Evolutionary conservation across 2,329 filamentous ascomycete genomes (phyloP).

Genomic region (Neofusicoccum cordaticola): DNA sequence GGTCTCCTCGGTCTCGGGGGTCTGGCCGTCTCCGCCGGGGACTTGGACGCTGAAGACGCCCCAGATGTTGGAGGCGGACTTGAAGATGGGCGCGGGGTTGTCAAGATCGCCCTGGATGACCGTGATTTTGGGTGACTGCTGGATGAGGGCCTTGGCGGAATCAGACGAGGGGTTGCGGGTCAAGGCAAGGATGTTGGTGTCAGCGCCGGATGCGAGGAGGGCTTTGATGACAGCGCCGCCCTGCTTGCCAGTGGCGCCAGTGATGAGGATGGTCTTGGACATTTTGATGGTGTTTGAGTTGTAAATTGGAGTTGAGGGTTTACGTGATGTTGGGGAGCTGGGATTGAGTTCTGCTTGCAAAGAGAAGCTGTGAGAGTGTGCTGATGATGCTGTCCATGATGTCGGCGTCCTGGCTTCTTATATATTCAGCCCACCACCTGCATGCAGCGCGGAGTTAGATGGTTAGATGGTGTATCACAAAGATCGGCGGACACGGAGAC

Average conservation of each 20-base stretch:
- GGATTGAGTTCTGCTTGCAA: background rate
- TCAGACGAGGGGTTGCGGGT: slow-evolving; percentile 52
- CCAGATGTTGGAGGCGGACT: slow-evolving; percentile 37
- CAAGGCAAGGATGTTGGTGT: slow-evolving; percentile 55
- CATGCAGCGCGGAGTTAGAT: no score
- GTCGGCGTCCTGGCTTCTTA: background rate
- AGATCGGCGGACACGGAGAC: background rate
- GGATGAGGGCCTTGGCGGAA: slow-evolving; percentile 48
- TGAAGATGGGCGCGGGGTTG: slow-evolving; percentile 50
- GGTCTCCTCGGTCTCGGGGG: slow-evolving; percentile 28
- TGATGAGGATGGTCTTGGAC: slow-evolving; percentile 38
- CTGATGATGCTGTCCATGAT: background rate
- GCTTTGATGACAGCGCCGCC: slow-evolving; percentile 41
- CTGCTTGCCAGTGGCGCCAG: slow-evolving; percentile 47
- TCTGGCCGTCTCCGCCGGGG: slow-evolving; percentile 16
- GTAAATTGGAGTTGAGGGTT: no score
- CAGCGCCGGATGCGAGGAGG: slow-evolving; percentile 33
- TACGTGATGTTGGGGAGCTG: background rate
- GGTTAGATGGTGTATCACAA: background rate
- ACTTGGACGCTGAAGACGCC: slow-evolving; percentile 33
- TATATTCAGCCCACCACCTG: background rate
- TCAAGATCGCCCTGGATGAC: slow-evolving; percentile 56
- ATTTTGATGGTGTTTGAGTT: slow-evolving; percentile 21
- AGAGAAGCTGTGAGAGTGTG: background rate
- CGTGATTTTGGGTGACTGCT: slow-evolving; percentile 48